Percentiles rank a stretch among this genome's conserved stretches.
Evolutionary conservation across 2,329 filamentous ascomycete genomes (phyloP).

Genomic region (Orbilia oligospora): DNA sequence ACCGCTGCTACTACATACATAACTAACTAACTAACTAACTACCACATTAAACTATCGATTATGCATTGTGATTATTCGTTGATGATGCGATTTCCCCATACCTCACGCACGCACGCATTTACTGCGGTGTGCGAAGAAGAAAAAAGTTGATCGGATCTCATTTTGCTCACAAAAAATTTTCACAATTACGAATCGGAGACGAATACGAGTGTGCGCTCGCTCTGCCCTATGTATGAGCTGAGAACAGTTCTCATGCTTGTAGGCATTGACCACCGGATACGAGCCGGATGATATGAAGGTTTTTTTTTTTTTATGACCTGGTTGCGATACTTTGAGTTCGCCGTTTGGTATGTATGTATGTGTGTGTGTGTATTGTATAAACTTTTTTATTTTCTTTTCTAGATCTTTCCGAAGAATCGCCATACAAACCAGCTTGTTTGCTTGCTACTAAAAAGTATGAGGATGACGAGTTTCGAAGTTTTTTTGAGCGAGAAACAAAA

Average conservation of each 20-base stretch:
- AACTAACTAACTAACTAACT: too few species aligned
- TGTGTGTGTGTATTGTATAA: too few species aligned
- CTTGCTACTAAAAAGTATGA: neutral
- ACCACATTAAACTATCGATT: conserved; percentile 14
- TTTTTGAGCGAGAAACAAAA: too few species aligned
- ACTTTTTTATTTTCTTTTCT: conserved; percentile 11
- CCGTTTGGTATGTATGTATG: too few species aligned
- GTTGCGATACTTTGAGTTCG: conserved; percentile 41
- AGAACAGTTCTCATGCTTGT: neutral
- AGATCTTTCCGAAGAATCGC: conserved; percentile 16
- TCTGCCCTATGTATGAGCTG: too few species aligned
- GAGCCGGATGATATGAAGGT: neutral
- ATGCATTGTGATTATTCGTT: conserved; percentile 29
- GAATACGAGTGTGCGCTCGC: conserved; percentile 8
- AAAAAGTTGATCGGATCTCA: conserved; percentile 23
- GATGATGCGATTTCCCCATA: conserved; percentile 15
- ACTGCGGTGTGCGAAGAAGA: conserved; percentile 11
- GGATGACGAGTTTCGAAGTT: neutral
- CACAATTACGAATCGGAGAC: conserved; percentile 23
- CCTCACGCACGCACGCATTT: conserved; percentile 4
- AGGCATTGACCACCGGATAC: conserved; percentile 11
- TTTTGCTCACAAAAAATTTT: conserved; percentile 1
- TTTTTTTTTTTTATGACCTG: conserved; percentile 1
- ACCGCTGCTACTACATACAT: too few species aligned
- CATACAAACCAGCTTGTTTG: too few species aligned